Evolutionary conservation across 208 protist genomes (phyloP), one percentile per base, ranked within the genome.

Genomic region (Trypanosoma rangeli): DNA sequence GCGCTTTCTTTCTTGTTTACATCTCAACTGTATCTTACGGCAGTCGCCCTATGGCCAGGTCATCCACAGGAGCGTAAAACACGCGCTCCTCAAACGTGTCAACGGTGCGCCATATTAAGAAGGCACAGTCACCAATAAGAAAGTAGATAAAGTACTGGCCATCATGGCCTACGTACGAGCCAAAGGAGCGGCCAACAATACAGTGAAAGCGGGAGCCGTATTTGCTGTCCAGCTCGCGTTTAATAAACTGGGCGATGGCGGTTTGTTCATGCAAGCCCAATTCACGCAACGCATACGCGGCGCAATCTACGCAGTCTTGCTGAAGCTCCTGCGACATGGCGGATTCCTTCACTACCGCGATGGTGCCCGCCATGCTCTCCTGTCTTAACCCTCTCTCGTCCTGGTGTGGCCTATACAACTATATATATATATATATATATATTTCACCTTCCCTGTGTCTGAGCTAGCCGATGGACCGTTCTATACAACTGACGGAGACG

Each of bases 101-200:
- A 26, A 88, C 78, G 31, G 85, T 89, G 15, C 85, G 79, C 88
- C 99, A 99, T 35, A 99, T 85, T 28, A 99, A 89, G 76, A 99
- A 95, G 68, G 95, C 98, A 22, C 99, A 84, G 74, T 99, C 95
- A 31, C 68, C 72, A 44, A 99, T 85, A 73, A 99, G 98, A 75
- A 99, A 99, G 86, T 99, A 99, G 59, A 99, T 96, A 83, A 99
- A 99, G 70, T 88, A 73, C 73, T 83, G 78, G 20, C 85, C 98
- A 76, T 99, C 99, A 80, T 99, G 99, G 8, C 98, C 99, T 39
- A 99, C 98, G 74, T 98, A 99, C 22, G 99, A 99, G 56, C 98
- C 99, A 83, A 99, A 99, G 77, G 98, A 99, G 70, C 98, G 92
- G 26, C 99, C 99, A 12, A 99, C 99, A 70, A 99, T 97, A 87